Percentiles rank a stretch among this genome's conserved stretches.
phyloP scores from a whole-genome alignment of 257 asterid species.

The Capsicum baccatum region DNA sequence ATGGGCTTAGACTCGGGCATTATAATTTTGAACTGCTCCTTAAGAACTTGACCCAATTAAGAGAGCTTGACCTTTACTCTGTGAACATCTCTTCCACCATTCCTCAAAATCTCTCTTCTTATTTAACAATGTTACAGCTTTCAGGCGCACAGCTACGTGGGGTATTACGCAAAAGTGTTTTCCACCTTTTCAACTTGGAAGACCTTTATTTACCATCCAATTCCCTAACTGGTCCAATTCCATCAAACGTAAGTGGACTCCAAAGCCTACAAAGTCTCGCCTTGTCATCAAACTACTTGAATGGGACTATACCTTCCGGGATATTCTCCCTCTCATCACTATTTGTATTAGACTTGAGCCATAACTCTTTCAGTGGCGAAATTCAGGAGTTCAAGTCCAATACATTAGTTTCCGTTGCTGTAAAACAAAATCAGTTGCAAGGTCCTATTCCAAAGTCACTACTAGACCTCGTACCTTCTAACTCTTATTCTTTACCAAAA shows the following conservation, averaged over 20 bases:
- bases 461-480: accelerated
- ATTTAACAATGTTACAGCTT: too few relatives aligned
- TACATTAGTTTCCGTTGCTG: accelerated
- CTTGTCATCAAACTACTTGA: background rate
- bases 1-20: too few relatives aligned
- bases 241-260: background rate
- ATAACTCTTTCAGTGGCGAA: background rate
- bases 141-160: too few relatives aligned
- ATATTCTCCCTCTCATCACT: background rate
- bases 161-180: too few relatives aligned
- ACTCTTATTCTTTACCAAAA: background rate
- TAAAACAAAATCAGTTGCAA: background rate
- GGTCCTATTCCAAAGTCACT: background rate
- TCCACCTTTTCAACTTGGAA: too few relatives aligned
- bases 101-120: too few relatives aligned
- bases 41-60: too few relatives aligned
- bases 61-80: too few relatives aligned
- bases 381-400: background rate
- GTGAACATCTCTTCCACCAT: too few relatives aligned
- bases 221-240: background rate
- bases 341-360: background rate
- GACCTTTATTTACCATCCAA: background rate
- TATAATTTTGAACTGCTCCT: too few relatives aligned
- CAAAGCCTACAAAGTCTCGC: background rate
- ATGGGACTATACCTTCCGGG: too few relatives aligned